phyloP scores from a whole-genome alignment of 495 filamentous ascomycete species.

The Trichocladium uniseriatum region DNA sequence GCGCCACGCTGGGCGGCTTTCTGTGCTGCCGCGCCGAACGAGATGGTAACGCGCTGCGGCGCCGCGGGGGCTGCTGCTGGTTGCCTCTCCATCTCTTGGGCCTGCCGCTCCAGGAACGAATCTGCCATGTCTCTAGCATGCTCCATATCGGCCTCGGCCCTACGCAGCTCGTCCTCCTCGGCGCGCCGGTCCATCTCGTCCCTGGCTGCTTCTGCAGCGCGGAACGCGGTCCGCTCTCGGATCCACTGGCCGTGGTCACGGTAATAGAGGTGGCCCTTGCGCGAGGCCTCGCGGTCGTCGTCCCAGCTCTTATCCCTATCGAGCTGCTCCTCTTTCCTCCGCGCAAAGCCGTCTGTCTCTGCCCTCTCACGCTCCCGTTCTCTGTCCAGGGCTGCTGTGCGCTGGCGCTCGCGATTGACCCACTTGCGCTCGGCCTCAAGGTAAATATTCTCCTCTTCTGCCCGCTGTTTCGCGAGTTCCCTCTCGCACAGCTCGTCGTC shows the following conservation, averaged over 20 bases:
- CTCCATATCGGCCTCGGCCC: conserved; percentile 61
- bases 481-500: conserved; percentile 79
- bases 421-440: conserved; percentile 80
- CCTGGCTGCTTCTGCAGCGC: conserved; percentile 57
- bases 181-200: conserved; percentile 75
- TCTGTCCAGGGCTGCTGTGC: conserved; percentile 73
- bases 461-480: conserved; percentile 57
- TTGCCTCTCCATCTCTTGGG: conserved; percentile 68
- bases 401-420: conserved; percentile 78
- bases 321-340: conserved; percentile 50
- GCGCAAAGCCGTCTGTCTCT: conserved; percentile 57
- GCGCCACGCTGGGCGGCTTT: conserved; percentile 63
- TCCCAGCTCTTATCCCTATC: conserved; percentile 72
- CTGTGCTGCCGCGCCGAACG: conserved; percentile 77
- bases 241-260: conserved; percentile 76
- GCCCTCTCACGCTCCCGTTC: conserved; percentile 70
- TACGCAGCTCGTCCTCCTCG: conserved; percentile 65
- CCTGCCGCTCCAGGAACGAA: conserved; percentile 83
- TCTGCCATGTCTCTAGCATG: conserved; percentile 82
- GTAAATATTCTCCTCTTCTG: conserved; percentile 72
- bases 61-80: conserved; percentile 45
- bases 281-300: conserved; percentile 68
- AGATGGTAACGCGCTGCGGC: conserved; percentile 85
- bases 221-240: conserved; percentile 64
- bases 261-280: conserved; percentile 76